These are phyloP conservation scores for Skeletonema menzelii DNA, from an alignment of 108 stramenopile genomes.

Conservation along the genomic window DNA sequence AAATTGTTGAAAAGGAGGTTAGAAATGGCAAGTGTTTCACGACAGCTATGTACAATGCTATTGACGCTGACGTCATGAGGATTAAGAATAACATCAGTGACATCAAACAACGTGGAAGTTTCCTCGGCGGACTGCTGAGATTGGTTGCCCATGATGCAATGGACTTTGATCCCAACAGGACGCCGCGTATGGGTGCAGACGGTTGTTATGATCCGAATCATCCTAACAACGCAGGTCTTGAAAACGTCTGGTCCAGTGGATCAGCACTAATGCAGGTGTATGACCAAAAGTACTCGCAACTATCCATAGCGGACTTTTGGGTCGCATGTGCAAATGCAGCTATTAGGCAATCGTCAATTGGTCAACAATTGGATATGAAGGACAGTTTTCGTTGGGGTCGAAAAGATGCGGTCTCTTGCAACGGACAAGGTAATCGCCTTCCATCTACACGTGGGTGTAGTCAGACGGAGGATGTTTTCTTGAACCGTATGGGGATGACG, in stretches of 20 bases:
- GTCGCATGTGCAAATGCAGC: conserved; percentile 40
- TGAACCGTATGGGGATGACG: conserved; percentile 32
- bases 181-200: conserved; percentile 29
- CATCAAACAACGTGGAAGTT: conserved; percentile 27
- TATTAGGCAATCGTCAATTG: conserved; percentile 33
- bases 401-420: conserved; percentile 15
- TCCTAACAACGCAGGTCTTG: conserved; percentile 35
- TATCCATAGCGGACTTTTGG: conserved; percentile 49
- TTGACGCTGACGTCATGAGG: conserved; percentile 32
- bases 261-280: conserved; percentile 34
- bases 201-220: conserved; percentile 41
- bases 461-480: conserved; percentile 32
- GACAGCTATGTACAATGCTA: conserved; percentile 11
- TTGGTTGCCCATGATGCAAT: conserved; percentile 51
- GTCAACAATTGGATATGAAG: conserved; percentile 27
- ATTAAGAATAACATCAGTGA: conserved; percentile 18
- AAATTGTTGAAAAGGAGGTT: background rate
- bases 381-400: conserved; percentile 45
- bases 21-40: conserved; percentile 14
- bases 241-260: conserved; percentile 33
- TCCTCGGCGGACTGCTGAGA: conserved; percentile 44
- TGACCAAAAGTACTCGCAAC: conserved; percentile 17
- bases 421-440: conserved; percentile 23
- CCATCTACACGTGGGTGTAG: conserved; percentile 26
- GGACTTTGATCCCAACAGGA: conserved; percentile 25